Conservation (phyloP, 2,329 filamentous ascomycete species). For the Xylaria sp. region DNA sequence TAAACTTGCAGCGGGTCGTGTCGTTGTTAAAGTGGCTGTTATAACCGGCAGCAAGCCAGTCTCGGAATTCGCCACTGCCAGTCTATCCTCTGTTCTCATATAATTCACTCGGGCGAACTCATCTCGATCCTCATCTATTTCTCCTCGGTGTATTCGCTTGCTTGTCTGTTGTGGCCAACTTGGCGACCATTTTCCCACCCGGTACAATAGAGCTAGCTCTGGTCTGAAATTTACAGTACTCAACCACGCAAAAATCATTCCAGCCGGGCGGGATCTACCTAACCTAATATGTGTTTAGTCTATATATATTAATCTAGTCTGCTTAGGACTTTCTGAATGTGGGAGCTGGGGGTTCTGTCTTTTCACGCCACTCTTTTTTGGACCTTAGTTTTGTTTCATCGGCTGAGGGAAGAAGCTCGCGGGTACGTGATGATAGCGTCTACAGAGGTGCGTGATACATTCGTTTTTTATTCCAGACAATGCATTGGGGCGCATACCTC, state of each 20-base stretch:
- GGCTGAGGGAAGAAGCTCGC: not conserved
- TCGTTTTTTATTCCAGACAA: no score
- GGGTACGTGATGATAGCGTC: no score
- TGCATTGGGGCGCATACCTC: no score
- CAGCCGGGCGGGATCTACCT: not conserved
- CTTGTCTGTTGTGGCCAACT: not conserved
- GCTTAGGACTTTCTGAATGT: not conserved
- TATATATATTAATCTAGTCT: not conserved
- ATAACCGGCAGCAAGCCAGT: slow-evolving; percentile 18
- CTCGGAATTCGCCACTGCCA: not conserved
- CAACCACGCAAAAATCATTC: not conserved
- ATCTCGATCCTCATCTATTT: slow-evolving; percentile 3
- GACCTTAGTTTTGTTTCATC: not conserved
- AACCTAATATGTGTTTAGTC: not conserved
- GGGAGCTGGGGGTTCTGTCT: not conserved
- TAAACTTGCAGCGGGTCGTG: slow-evolving; percentile 25
- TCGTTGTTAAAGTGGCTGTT: slow-evolving; percentile 7
- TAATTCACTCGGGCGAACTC: not conserved
- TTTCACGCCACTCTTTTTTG: not conserved
- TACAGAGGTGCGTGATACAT: no score
- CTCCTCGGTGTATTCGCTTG: not conserved
- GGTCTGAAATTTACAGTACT: not conserved
- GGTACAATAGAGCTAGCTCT: not conserved
- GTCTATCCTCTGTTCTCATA: not conserved
- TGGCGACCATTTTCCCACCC: not conserved